A percentile compares a stretch with the other conserved stretches of the same genome.
phyloP scores from a whole-genome alignment of 139 green algal genomes.

The Ettlia oleoabundans region DNA sequence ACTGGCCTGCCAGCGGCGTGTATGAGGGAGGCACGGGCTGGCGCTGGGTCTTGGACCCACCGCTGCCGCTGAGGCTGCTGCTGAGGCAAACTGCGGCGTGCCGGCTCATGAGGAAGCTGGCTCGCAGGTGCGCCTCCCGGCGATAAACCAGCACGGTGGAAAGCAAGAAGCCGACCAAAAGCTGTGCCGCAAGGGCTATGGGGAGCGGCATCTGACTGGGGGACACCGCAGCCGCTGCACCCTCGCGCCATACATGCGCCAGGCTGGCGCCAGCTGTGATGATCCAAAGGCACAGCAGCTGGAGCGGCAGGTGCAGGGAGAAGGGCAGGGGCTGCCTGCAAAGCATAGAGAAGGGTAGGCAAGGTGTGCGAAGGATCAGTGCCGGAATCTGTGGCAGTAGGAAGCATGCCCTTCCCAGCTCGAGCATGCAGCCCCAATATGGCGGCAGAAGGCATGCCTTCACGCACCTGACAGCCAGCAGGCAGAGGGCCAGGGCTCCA shows the following conservation, averaged over 20 bases:
- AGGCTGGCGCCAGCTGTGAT: constrained; percentile 4
- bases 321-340: constrained; percentile 33
- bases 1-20: too few species aligned
- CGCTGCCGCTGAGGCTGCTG: too few species aligned
- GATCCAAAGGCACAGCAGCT: constrained; percentile 30
- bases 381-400: too few species aligned
- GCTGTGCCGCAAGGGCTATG: not conserved
- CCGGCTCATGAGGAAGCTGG: not conserved
- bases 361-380: too few species aligned
- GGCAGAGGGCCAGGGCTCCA: not conserved
- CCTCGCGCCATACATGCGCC: not conserved
- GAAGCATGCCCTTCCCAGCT: too few species aligned
- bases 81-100: not conserved
- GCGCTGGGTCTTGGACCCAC: too few species aligned
- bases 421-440: not conserved
- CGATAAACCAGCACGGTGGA: not conserved
- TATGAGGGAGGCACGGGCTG: too few species aligned
- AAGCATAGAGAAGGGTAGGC: not conserved
- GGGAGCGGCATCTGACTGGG: not conserved
- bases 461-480: constrained; percentile 13
- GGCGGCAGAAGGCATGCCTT: not conserved
- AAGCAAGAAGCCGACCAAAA: constrained; percentile 3
- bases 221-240: not conserved
- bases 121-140: not conserved
- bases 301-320: constrained; percentile 25